Base-by-base conservation (phyloP, 1,284 basidiomycete genomes). In the Sparassis latifolia region DNA sequence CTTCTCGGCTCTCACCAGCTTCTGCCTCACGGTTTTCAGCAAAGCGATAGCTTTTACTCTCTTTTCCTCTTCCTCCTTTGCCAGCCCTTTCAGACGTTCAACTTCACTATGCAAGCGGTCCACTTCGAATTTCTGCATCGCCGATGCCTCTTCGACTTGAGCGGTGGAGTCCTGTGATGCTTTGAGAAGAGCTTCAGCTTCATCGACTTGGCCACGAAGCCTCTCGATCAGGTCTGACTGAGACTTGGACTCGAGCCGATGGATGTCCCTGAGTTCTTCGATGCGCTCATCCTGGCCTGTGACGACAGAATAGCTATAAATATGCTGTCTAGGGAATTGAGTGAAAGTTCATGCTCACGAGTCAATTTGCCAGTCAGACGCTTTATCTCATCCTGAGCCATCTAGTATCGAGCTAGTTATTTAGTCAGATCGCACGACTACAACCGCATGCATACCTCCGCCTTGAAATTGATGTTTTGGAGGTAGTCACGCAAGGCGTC, bases 1-100 rank as follows among this genome's bases (percentile, higher is more conserved):
- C 71, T 92, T 92, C 68, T 97, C 93, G 2, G 90, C 83, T 66
- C 93, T 96, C 42, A 95, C 89, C 27, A 93, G 72, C 67, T 96
- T 97, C 67, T 91, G 85, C 47, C 94, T 73, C n/a, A 97, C 89
- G 2, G 92, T 88, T 72, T 96, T 96, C 55, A 97, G 72, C 33
- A 96, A 70, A 46, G 83, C 86, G 54, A 97, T 87, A 0, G 93
- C 92, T 64, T 97, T 97, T n/a, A 83, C 80, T 10, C 94, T 82
- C 67, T 97, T 97, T 68, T 97, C 94, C 66, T 97, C 94, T 64
- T 97, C 94, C 56, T 96, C 93, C 65, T 90, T 95, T 1, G 82
- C 84, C 2, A 73, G 55, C 9, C 71, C 72, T 57, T 82, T 85
- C 2, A 78, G 71, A 52, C 80, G 82, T 40, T 81, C 76, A 2